Conservation (phyloP, 441 rosid genomes). For the Lepidium campestre region DNA sequence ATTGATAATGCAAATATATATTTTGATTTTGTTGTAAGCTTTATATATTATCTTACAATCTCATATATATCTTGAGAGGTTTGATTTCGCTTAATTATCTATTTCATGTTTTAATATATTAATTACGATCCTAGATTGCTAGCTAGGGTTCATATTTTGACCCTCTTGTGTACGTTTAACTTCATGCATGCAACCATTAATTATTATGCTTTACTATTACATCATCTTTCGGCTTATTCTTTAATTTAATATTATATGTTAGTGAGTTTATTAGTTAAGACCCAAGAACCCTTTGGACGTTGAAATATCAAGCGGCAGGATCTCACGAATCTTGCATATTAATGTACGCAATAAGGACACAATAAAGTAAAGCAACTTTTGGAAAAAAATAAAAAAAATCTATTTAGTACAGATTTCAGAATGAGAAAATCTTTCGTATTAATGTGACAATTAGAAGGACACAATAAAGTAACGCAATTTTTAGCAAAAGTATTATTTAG, state of each 20-base stretch:
- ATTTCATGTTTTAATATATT: slow-evolving; percentile 2
- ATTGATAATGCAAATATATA: slow-evolving; percentile 27
- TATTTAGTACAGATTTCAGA: not conserved
- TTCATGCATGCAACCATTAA: slow-evolving; percentile 12
- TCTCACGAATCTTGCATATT: slow-evolving; percentile 6
- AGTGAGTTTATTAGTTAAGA: not conserved
- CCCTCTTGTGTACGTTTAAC: slow-evolving; percentile 16
- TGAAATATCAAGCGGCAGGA: slow-evolving; percentile 3
- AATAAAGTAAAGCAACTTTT: not conserved
- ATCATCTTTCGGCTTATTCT: not conserved
- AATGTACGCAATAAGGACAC: slow-evolving; percentile 6
- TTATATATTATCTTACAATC: slow-evolving; percentile 1
- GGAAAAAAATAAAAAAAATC: not conserved
- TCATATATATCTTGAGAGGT: not conserved
- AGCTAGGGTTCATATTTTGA: slow-evolving; percentile 18
- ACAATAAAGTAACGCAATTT: too few species aligned
- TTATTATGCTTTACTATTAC: slow-evolving; percentile 3
- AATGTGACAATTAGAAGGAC: not conserved
- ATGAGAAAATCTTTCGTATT: not conserved
- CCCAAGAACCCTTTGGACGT: not conserved
- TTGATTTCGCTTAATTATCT: slow-evolving; percentile 7
- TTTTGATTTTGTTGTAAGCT: not conserved
- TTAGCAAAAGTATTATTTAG: too few species aligned
- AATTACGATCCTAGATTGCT: not conserved
- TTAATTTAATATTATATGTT: not conserved